Conservation (phyloP, 495 filamentous ascomycete genomes). For the Trichodelitschia bisporula region DNA sequence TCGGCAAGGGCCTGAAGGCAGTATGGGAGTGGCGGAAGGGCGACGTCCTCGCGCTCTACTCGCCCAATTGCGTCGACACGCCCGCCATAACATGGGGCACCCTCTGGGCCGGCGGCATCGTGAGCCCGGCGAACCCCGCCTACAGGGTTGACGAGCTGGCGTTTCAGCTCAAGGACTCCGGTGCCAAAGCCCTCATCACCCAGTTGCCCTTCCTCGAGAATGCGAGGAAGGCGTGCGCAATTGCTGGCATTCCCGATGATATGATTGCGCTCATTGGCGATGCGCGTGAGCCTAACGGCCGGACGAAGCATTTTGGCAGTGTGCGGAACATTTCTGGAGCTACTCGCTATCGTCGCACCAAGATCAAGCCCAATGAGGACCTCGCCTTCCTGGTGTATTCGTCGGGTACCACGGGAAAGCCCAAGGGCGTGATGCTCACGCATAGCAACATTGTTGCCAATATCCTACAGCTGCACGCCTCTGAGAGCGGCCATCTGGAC, state of each 20-base stretch:
- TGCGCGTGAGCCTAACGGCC: conserved; percentile 28
- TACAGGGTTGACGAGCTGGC: conserved; percentile 73
- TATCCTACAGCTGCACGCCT: conserved; percentile 25
- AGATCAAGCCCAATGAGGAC: conserved; percentile 29
- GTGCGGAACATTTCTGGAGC: conserved; percentile 34
- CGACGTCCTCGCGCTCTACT: conserved; percentile 21
- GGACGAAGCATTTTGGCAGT: conserved; percentile 52
- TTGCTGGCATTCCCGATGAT: conserved; percentile 36
- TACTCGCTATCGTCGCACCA: conserved; percentile 21
- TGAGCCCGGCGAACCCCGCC: conserved; percentile 66
- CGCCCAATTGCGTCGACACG: conserved; percentile 19
- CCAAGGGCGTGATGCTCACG: conserved; percentile 80
- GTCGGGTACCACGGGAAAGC: conserved; percentile 74
- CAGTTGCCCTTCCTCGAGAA: conserved; percentile 33
- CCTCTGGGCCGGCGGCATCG: conserved; percentile 61
- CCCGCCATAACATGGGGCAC: conserved; percentile 42
- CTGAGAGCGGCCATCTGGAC: conserved; percentile 30
- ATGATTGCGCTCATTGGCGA: conserved; percentile 63
- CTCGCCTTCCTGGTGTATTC: conserved; percentile 53
- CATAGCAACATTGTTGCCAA: conserved; percentile 69
- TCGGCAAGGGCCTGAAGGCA: conserved; percentile 58
- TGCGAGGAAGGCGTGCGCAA: conserved; percentile 39
- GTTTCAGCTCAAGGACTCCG: conserved; percentile 64
- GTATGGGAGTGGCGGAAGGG: conserved; percentile 58
- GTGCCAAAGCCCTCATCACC: conserved; percentile 55